phyloP scores from a whole-genome alignment of 345 rosid species.

The Sapria himalayana region DNA sequence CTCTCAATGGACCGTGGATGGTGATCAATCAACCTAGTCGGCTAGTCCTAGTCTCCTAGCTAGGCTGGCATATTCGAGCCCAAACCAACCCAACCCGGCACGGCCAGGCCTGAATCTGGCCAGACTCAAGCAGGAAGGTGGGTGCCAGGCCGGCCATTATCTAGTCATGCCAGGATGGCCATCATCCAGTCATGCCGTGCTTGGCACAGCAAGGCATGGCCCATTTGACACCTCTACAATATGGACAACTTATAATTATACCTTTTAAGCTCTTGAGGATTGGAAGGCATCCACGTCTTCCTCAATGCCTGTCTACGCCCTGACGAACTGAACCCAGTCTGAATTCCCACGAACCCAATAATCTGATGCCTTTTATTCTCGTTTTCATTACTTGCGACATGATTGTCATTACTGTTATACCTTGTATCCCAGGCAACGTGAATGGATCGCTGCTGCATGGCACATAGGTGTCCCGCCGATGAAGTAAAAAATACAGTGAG shows the following conservation, averaged over 20 bases:
- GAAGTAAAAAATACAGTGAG: conserved; percentile 20
- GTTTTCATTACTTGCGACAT: conserved; percentile 4
- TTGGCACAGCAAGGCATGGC: no score
- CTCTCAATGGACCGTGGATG: no score
- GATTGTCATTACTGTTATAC: conserved; percentile 4
- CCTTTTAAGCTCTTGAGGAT: conserved; percentile 64
- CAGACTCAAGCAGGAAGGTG: no score
- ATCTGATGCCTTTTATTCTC: conserved; percentile 42
- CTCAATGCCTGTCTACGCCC: conserved; percentile 60
- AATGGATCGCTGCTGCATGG: conserved; percentile 25
- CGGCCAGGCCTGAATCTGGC: no score
- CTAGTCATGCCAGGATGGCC: no score
- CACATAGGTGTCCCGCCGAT: conserved; percentile 12
- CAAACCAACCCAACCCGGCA: no score
- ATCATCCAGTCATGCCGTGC: no score
- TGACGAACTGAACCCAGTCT: conserved; percentile 51
- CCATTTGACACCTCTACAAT: no score
- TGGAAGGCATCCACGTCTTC: conserved; percentile 83
- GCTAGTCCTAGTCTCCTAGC: no score
- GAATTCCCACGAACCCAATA: conserved; percentile 81
- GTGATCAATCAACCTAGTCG: no score
- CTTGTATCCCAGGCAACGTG: conserved; percentile 39
- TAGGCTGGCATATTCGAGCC: no score
- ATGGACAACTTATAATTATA: conserved; percentile 7
- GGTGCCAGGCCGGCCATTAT: no score